phyloP scores from a whole-genome alignment of 2,329 filamentous ascomycete genomes.

The Colletotrichum simmondsii region DNA sequence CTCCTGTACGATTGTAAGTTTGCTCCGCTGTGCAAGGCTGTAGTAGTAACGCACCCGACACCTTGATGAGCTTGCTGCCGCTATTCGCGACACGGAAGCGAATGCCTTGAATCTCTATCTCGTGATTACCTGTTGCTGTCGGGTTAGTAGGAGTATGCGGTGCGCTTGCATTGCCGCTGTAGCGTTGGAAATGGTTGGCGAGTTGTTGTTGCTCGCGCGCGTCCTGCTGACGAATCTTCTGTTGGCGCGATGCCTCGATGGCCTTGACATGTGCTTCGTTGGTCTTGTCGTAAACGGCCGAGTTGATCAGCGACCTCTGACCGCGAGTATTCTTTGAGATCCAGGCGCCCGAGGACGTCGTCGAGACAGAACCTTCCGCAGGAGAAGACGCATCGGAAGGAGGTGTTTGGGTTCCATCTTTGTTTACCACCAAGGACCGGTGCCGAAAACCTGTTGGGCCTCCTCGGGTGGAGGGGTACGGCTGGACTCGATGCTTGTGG shows the following conservation, averaged over 20 bases:
- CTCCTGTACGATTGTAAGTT: slow-evolving; percentile 54
- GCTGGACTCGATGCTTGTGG: slow-evolving; percentile 36
- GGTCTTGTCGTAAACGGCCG: slow-evolving; percentile 80
- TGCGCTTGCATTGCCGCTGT: slow-evolving; percentile 33
- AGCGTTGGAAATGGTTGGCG: slow-evolving; percentile 54
- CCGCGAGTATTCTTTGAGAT: slow-evolving; percentile 76
- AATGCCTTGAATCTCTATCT: slow-evolving; percentile 77
- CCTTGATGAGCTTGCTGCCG: slow-evolving; percentile 84
- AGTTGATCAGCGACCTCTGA: slow-evolving; percentile 86
- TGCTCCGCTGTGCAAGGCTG: slow-evolving; percentile 36
- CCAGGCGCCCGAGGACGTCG: slow-evolving; percentile 63
- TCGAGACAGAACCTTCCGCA: slow-evolving; percentile 41
- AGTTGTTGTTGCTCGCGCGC: slow-evolving; percentile 70
- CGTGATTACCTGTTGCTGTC: slow-evolving; percentile 57
- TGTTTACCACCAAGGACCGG: slow-evolving; percentile 74
- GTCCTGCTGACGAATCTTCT: slow-evolving; percentile 65
- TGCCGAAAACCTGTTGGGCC: slow-evolving; percentile 42
- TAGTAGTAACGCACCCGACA: slow-evolving; percentile 68
- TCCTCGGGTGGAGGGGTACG: slow-evolving; percentile 45
- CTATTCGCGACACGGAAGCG: slow-evolving; percentile 79
- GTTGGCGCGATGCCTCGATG: slow-evolving; percentile 75
- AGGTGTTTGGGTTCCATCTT: slow-evolving; percentile 39
- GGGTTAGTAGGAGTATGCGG: slow-evolving; percentile 43
- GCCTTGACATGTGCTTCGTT: slow-evolving; percentile 74
- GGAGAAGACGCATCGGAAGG: slow-evolving; percentile 38